Base-by-base conservation (phyloP, 1,284 basidiomycete species). In the Malassezia sp. region DNA sequence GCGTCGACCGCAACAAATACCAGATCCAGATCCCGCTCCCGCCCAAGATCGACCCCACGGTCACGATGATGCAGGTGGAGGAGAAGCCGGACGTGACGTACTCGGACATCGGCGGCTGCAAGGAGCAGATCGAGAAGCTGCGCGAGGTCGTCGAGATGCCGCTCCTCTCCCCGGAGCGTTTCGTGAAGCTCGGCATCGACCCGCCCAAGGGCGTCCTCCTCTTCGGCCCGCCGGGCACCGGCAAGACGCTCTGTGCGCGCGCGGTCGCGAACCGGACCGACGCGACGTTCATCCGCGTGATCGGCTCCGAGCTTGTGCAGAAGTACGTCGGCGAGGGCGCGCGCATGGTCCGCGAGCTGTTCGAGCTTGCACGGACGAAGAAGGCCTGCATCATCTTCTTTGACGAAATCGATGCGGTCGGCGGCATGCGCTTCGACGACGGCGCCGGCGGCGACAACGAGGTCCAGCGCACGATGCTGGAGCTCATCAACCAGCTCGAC, bases 11-110 rank as follows among this genome's bases (percentile, higher is more conserved):
- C 40, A 90, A 83, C 60, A 96, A 95, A 72, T 99, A 99, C 71
- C 90, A 96, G 73, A 97, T 99, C 58, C 88, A 95, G 74, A 96
- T 99, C 57, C 93, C 93, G n/a, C 74, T 97, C n/a, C 93, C 93
- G 33, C 93, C 93, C 29, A 95, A 93, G 75, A 99, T 99, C 60
- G 93, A 99, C 71, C 89, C 93, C 3, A 93, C 89, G 0, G 93
- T 99, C 4, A 97, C 93, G 12, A 96, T 97, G 91, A 99, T 99
- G 93, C 91, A 97, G 73, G 91, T 97, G 35, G 91, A 97, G 72
- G 91, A 97, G 74, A 91, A 96, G 71, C 91, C 91, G 1, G 91
- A 96, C 64, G 88, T 97, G 38, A 96, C 91, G 2, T 97, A 97
- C 71, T 88, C 89, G 8, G 93, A 97, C 65, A 80, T 99, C 45